phyloP scores from a whole-genome alignment of 352 stramenopile species.

The Phytopythium vexans region DNA sequence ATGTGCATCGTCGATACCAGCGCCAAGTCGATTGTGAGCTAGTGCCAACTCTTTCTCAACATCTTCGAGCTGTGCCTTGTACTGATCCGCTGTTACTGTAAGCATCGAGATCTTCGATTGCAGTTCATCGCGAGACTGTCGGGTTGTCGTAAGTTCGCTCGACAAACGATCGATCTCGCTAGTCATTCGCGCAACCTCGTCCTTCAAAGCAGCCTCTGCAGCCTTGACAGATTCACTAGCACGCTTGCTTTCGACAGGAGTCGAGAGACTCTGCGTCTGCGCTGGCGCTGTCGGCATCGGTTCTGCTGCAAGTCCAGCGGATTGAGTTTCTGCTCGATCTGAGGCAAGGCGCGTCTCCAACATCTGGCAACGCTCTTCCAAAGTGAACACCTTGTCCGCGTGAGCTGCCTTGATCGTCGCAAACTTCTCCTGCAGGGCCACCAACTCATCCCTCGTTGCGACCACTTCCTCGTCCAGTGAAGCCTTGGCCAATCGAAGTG shows the following conservation, averaged over 20 bases:
- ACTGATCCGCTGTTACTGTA: neutral
- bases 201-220: neutral
- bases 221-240: neutral
- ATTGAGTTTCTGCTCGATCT: neutral
- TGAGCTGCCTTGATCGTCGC: conserved; percentile 35
- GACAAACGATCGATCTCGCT: neutral
- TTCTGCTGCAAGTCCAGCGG: neutral
- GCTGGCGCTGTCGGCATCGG: no score
- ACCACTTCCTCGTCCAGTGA: conserved; percentile 20
- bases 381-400: conserved; percentile 34
- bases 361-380: conserved; percentile 27
- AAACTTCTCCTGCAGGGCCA: conserved; percentile 27
- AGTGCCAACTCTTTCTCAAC: no score
- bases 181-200: neutral
- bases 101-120: conserved; percentile 2
- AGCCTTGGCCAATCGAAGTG: conserved; percentile 15
- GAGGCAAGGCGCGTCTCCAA: conserved; percentile 19
- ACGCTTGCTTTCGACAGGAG: no score
- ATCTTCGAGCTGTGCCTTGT: neutral
- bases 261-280: no score
- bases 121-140: conserved; percentile 3
- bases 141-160: conserved; percentile 1
- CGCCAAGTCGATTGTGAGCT: no score
- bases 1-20: no score
- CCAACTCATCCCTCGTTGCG: conserved; percentile 13